A percentile compares a stretch with the other conserved stretches of the same genome.
These are phyloP conservation scores for Yamadazyma akitaensis DNA, from an alignment of 805 yeast species.

Conservation along the genomic window DNA sequence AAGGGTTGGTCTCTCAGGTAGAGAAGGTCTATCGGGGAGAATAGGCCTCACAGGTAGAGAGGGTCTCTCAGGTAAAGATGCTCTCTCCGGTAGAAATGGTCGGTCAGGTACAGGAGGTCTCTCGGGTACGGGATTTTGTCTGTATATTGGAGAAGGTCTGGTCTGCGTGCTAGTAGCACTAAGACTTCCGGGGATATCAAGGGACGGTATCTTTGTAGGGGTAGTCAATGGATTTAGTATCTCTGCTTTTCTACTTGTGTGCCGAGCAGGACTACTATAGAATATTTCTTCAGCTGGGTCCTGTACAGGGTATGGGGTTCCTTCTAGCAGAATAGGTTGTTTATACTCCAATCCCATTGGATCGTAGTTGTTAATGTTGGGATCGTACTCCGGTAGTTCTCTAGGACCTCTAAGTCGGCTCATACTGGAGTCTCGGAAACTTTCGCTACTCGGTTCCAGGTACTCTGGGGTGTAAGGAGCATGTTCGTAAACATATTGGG, in stretches of 20 bases:
- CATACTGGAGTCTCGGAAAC: conserved; percentile 14
- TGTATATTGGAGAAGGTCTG: background rate
- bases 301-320: conserved; percentile 11
- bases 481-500: background rate
- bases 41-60: background rate
- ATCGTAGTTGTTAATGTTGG: conserved; percentile 8
- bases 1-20: background rate
- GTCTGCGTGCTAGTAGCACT: background rate
- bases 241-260: conserved; percentile 8
- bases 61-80: background rate
- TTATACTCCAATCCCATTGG: conserved; percentile 3
- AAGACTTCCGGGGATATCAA: conserved; percentile 2
- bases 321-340: background rate
- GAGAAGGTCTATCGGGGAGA: background rate
- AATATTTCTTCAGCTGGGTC: conserved; percentile 7
- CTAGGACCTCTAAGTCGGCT: conserved; percentile 39
- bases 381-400: conserved; percentile 33
- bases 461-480: background rate
- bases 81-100: background rate
- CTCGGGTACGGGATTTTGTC: background rate
- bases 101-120: background rate
- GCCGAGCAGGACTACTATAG: background rate
- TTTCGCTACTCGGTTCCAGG: background rate
- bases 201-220: conserved; percentile 13
- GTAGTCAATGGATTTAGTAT: conserved; percentile 10